A percentile compares a stretch with the other conserved stretches of the same genome.
Conservation (phyloP, 2,329 filamentous ascomycete species). For the Aphanocladium album region DNA sequence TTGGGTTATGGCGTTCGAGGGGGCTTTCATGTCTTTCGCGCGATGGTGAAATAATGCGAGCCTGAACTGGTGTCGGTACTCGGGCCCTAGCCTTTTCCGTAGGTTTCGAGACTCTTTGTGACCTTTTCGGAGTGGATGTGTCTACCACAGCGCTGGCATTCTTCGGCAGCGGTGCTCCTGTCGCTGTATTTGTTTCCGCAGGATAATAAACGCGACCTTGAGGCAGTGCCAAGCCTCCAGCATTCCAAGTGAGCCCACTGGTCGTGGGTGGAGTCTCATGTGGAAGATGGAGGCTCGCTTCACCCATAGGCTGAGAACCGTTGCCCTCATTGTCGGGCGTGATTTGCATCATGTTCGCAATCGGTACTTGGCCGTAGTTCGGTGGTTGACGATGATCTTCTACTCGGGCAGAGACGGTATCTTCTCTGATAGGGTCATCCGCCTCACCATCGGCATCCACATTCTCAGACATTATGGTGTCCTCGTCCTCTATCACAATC, state of each 20-base stretch:
- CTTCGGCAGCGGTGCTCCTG: constrained; percentile 6
- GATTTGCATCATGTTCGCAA: constrained; percentile 8
- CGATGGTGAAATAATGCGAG: neutral
- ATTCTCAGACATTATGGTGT: constrained; percentile 11
- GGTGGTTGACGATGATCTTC: neutral
- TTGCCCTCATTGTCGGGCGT: constrained; percentile 2
- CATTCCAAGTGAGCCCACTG: constrained; percentile 2
- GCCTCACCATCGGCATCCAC: constrained; percentile 15
- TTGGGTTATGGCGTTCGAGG: constrained; percentile 11
- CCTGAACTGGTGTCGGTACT: constrained; percentile 5
- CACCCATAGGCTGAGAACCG: constrained; percentile 5
- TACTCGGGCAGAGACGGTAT: neutral
- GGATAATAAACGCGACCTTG: constrained; percentile 19
- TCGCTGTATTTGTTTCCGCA: neutral
- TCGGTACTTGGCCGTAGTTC: neutral
- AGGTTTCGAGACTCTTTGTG: neutral
- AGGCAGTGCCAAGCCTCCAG: constrained; percentile 15
- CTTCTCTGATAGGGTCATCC: constrained; percentile 2
- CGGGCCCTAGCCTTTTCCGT: neutral
- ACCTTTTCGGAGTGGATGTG: neutral
- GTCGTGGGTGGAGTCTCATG: neutral
- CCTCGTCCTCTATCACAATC: constrained; percentile 16
- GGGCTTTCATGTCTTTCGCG: constrained; percentile 11
- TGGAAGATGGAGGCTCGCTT: neutral
- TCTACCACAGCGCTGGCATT: constrained; percentile 1